Evolutionary conservation across 164 flowering plant species (phyloP), one percentile per base, ranked within the genome.

Genomic region (Malania oleifera): DNA sequence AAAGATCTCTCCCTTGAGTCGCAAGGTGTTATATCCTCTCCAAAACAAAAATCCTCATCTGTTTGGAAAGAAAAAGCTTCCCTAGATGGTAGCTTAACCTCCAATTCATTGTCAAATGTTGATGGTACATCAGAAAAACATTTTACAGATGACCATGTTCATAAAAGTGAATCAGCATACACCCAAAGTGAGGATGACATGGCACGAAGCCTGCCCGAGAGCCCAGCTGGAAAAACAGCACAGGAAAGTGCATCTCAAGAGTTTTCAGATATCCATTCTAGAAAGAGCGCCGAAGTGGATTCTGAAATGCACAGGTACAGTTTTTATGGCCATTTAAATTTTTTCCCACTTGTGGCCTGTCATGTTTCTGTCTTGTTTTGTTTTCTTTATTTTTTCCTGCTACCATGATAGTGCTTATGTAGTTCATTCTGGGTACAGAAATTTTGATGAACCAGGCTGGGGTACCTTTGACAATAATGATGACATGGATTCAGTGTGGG

Each of bases 401-500:
- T 18, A 0, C 3, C 31, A 55, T 58, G 54, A 35, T 31, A 28
- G 31, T 25, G 19, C 49, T 51, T 43, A 51, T 50, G 29, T 41
- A 19, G 29, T 38, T 19, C 25, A 56, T 18, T 60, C 20, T 53
- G 67, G 59, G 44, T 59, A 56, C 70, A 84, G 88, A 75, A 75
- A 75, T 74, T 84, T 85, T 64, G 95, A 88, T 71, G 98, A 93
- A 49, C 74, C 85, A 41, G 50, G 69, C n/a, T 89, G 96, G 93
- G 93, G 95, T 44, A 72, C 80, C 40, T 93, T 83, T 70, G 99
- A 93, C 59, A 72, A 70, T 31, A 82, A 73, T 64, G 96, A 90
- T 48, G 97, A 93, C 62, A 63, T 70, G 4, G 99, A 95, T 59
- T 95, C 99, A 14, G 77, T 89, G 10, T 95, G 99, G 97, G 96